Base-by-base conservation (phyloP, 176 grass and related monocot genomes). In the Secale cereale region DNA sequence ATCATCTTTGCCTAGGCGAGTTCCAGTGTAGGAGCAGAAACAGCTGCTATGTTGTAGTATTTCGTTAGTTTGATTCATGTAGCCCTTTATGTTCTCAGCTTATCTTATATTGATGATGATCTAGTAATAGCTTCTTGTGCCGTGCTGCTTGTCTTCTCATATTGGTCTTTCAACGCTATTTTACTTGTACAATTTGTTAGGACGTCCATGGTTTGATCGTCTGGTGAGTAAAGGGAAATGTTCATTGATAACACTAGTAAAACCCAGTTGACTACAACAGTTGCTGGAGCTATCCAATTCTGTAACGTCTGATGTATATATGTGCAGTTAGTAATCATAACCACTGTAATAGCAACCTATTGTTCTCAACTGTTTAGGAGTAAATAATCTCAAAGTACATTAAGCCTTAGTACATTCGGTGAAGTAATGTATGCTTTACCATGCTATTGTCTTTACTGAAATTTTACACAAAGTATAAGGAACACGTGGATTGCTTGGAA, bases 1-100 rank as follows among this genome's bases (percentile, higher is more conserved):
- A 97, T 97, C 54, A 97, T 97, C 27, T 97, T 97, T 89, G 95
- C 89, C 1, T 97, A 94, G 81, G 74, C 74, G 72, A 63, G 41
- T 50, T 83, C 82, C 50, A 35, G 29, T 15, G 23, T 90, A 86
- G 65, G 76, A 59, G 59, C 5, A 85, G 68, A n/a, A 46, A 14
- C 12, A 70, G 36, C 0, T 62, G 14, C 35, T 65, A 26, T 83
- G 63, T 85, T 73, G 77, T n/a, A 35, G 12, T 52, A 62, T 20
- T 85, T 56, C 2, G 1, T 8, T 68, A 79, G 27, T 82, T 43
- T 1, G 1, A 43, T 68, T 59, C 36, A 62, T 68, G 27, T 65
- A 60, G 56, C 14, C 64, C 7, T 80, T 80, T 66, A 56, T 25
- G n/a, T 81, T 64, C 32, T 64, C 32, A 26, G 28, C 65, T 68